Percentiles rank a stretch among this genome's conserved stretches.
Evolutionary conservation across 305 asterid species (phyloP).

Genomic region (Fraxinus dipetala): DNA sequence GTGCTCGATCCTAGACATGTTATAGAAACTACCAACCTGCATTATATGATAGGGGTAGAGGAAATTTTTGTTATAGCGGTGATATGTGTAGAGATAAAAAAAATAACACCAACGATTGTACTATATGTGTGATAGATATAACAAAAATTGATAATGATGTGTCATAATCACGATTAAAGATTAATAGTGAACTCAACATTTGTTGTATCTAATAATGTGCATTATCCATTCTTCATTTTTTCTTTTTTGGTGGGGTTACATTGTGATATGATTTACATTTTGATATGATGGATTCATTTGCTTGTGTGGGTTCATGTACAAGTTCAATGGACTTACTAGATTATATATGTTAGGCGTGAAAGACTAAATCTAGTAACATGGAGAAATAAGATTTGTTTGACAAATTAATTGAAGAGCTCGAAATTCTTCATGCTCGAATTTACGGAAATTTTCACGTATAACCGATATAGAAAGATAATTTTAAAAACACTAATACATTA

Average conservation of each 20-base stretch:
- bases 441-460: too few species aligned
- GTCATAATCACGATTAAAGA: background rate
- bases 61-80: background rate
- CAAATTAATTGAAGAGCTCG: background rate
- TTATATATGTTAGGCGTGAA: background rate
- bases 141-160: background rate
- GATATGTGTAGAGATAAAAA: too few species aligned
- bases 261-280: background rate
- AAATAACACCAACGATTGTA: background rate
- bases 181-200: background rate
- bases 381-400: background rate
- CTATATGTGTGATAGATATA: background rate
- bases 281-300: background rate
- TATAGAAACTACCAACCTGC: background rate
- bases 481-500: too few species aligned
- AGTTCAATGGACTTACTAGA: background rate
- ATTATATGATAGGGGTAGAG: background rate
- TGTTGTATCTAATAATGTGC: background rate
- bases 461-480: too few species aligned
- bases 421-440: background rate
- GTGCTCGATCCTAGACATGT: background rate
- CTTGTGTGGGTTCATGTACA: background rate
- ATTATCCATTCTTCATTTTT: background rate
- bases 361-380: constrained; percentile 5
- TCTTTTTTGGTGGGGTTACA: background rate